Base-by-base conservation (phyloP, 2,329 filamentous ascomycete species). In the Fusarium tjaetaba region DNA sequence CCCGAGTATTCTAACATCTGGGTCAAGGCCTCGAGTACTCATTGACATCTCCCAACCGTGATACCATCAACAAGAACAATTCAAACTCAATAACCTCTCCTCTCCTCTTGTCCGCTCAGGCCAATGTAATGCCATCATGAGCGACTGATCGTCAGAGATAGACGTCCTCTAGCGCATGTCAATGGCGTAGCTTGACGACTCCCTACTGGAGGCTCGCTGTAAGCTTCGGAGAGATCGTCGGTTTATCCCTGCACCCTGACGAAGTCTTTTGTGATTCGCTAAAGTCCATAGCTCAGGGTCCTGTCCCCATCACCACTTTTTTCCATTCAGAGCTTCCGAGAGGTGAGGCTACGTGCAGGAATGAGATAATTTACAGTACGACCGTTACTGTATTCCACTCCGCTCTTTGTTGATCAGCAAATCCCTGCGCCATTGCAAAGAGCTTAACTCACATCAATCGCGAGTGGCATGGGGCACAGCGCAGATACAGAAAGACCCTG, bases 61-160 rank as follows among this genome's bases (percentile, higher is more conserved):
- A 73, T 58, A 48, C 38, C 48, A 56, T 67, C 66, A 60, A n/a
- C 30, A 58, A 57, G 56, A 57, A 72, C 65, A 26, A 71, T 48
- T 59, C 66, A 73, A 43, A 53, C 55, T 28, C 39, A n/a, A 38
- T 38, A 38, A 20, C 14, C 13, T 34, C 13, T 34, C 42, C 34
- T 51, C 28, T 24, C n/a, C 48, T 49, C 46, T 53, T 36, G 48
- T 32, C 48, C 39, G 41, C 60, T 56, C 46, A 70, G 48, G 18
- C 75, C 75, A 75, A 76, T 75, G 46, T 30, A 49, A 62, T 68
- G 36, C 65, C 64, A 61, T 67, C 66, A 59, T 69, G 46, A 38
- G 45, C 61, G 52, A 69, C 51, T 51, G 76, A 77, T 77, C 76
- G 60, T 45, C 76, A 72, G 43, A 76, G 75, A 78, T 78, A 71